phyloP scores from a whole-genome alignment of 164 flowering plant species.

The Buxus sempervirens region DNA sequence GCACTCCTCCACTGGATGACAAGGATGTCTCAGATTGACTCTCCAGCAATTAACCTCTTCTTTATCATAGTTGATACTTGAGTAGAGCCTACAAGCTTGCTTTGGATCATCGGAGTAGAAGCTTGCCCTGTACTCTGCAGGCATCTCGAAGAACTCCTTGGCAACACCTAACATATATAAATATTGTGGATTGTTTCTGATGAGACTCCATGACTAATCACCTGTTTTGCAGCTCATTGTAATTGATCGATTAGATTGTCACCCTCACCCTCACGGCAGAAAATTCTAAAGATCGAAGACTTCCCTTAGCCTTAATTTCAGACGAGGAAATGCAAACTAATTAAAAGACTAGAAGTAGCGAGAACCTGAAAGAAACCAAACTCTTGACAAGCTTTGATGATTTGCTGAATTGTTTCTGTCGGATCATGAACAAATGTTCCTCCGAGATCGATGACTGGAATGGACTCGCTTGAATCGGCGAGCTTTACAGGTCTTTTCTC shows the following conservation, averaged over 20 bases:
- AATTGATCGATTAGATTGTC: too few relatives aligned
- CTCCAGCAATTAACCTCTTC: not conserved
- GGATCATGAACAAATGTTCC: not conserved
- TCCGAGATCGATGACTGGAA: not conserved
- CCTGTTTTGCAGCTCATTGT: not conserved
- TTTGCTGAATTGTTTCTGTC: not conserved
- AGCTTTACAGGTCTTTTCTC: not conserved
- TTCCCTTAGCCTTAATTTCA: too few relatives aligned
- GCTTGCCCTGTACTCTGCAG: not conserved
- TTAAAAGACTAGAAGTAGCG: not conserved
- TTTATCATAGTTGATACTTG: not conserved
- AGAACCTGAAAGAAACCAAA: constrained; percentile 4
- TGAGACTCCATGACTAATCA: not conserved
- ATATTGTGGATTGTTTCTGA: not conserved
- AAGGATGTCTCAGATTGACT: not conserved
- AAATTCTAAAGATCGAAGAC: too few relatives aligned
- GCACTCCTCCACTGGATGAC: not conserved
- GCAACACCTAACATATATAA: not conserved
- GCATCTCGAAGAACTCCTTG: constrained; percentile 1
- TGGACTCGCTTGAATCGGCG: not conserved
- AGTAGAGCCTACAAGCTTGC: not conserved
- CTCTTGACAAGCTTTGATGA: not conserved
- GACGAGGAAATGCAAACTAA: too few relatives aligned
- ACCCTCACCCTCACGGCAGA: too few relatives aligned
- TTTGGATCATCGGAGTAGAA: not conserved